Evolutionary conservation across 164 flowering plant species (phyloP).

Genomic region (Vitis riparia): DNA sequence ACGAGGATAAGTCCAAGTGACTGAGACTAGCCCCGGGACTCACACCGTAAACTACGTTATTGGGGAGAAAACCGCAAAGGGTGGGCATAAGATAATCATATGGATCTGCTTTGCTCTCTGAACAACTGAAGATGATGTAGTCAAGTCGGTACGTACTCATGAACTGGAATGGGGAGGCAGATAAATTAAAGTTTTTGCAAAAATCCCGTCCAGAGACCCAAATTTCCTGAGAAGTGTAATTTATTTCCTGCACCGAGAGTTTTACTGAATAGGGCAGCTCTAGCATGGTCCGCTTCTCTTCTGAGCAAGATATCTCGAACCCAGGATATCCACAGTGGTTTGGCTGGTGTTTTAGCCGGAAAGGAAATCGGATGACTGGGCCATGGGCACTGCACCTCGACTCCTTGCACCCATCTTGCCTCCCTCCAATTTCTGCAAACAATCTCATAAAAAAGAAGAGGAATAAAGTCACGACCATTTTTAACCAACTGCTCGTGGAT

Average conservation of each 20-base stretch:
- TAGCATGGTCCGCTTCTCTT: slow-evolving; percentile 9
- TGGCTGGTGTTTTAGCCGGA: slow-evolving; percentile 18
- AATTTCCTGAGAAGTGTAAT: slow-evolving; percentile 18
- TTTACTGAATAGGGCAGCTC: slow-evolving; percentile 17
- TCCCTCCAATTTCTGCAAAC: neutral
- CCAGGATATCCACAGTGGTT: slow-evolving; percentile 33
- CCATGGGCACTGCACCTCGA: neutral
- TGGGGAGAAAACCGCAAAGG: too few species aligned
- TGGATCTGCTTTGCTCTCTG: neutral
- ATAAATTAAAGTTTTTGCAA: slow-evolving; percentile 1
- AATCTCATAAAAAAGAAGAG: too few species aligned
- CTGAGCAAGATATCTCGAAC: slow-evolving; percentile 23
- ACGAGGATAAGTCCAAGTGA: too few species aligned
- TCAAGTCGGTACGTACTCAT: too few species aligned
- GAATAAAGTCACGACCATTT: too few species aligned
- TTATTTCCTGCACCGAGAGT: slow-evolving; percentile 14
- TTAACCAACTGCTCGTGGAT: too few species aligned
- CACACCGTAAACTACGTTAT: too few species aligned
- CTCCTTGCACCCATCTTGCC: neutral
- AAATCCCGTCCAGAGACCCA: neutral
- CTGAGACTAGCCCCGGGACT: too few species aligned
- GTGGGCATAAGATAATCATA: too few species aligned
- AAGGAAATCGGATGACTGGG: slow-evolving; percentile 23
- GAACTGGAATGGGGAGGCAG: too few species aligned
- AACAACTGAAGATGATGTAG: slow-evolving; percentile 19